Evolutionary conservation across 2,329 filamentous ascomycete genomes (phyloP).

Genomic region (Fusarium burgessii): DNA sequence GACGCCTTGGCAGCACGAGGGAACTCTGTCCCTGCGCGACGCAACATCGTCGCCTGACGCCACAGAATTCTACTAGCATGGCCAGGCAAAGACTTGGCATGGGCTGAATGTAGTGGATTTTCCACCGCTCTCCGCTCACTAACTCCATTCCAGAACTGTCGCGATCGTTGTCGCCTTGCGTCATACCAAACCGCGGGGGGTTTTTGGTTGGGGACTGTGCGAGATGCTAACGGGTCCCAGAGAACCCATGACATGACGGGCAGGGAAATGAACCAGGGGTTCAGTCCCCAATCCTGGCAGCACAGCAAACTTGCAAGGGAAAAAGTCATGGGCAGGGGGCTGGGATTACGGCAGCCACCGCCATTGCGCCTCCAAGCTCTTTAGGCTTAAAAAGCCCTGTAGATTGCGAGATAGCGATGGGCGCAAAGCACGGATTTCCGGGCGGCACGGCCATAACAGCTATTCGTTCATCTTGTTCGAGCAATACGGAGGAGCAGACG

Average conservation of each 20-base stretch:
- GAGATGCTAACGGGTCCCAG: conserved; percentile 34
- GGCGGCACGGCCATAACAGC: conserved; percentile 22
- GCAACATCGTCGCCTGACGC: conserved; percentile 26
- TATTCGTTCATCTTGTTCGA: conserved; percentile 25
- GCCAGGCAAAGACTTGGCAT: conserved; percentile 30
- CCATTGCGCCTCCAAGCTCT: conserved; percentile 38
- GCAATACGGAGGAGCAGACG: conserved; percentile 25
- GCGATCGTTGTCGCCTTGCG: conserved; percentile 41
- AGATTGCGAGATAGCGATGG: conserved; percentile 38
- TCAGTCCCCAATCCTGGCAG: conserved; percentile 32
- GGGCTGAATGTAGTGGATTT: conserved; percentile 31
- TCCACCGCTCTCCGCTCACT: conserved; percentile 35
- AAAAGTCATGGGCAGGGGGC: conserved; percentile 24
- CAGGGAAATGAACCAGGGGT: conserved; percentile 37
- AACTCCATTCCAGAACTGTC: conserved; percentile 40
- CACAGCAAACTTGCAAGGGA: conserved; percentile 32
- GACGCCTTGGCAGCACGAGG: conserved; percentile 32
- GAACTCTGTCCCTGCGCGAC: conserved; percentile 22
- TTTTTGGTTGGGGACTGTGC: conserved; percentile 36
- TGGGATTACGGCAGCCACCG: conserved; percentile 42
- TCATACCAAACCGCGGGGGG: conserved; percentile 41
- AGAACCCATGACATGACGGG: conserved; percentile 44
- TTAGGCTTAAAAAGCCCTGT: conserved; percentile 43
- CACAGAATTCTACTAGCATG: conserved; percentile 36
- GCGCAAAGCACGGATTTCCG: conserved; percentile 38